phyloP scores from a whole-genome alignment of 202 grass and related monocot species.

The Carex sylvatica region DNA sequence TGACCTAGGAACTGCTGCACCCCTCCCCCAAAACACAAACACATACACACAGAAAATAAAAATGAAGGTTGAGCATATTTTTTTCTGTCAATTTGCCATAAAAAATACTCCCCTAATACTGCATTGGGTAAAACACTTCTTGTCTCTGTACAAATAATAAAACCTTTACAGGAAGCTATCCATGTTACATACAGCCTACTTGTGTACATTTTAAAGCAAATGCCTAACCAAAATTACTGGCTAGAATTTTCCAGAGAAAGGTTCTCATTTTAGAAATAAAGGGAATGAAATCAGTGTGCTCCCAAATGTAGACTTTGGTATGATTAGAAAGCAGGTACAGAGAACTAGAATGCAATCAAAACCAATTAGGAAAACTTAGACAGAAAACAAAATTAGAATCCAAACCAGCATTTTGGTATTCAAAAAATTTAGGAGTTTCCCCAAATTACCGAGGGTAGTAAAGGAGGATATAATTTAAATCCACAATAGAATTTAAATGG shows the following conservation, averaged over 20 bases:
- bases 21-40: neutral
- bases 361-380: neutral
- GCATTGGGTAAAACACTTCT: neutral
- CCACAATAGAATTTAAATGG: neutral
- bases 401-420: neutral
- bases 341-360: neutral
- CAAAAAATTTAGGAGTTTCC: neutral
- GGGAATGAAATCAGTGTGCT: neutral
- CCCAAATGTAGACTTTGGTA: neutral
- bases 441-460: neutral
- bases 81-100: neutral
- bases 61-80: neutral
- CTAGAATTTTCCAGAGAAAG: neutral
- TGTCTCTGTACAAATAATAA: neutral
- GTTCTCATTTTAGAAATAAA: neutral
- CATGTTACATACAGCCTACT: neutral
- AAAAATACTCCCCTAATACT: neutral
- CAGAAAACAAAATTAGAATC: neutral
- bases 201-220: constrained; percentile 7
- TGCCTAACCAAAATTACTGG: neutral
- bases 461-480: neutral
- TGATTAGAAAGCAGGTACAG: neutral
- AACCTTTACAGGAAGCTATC: constrained; percentile 13
- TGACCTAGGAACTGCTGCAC: neutral
- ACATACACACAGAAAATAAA: neutral